Evolutionary conservation across 108 stramenopile genomes (phyloP).

Genomic region (Nitzschia putrida): DNA sequence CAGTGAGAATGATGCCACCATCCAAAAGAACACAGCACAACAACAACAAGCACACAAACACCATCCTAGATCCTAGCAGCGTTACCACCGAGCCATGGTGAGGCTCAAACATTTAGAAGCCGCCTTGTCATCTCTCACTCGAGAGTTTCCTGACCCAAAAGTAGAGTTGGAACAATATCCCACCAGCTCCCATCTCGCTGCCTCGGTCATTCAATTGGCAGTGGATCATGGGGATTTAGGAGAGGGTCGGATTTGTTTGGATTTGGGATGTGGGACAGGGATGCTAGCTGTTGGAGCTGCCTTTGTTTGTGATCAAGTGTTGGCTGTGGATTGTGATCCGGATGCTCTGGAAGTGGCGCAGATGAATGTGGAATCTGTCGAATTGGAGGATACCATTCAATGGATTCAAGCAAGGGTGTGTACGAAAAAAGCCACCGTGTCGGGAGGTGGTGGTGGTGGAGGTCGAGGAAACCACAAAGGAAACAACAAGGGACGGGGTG

Average conservation of each 20-base stretch:
- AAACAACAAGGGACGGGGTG: slow-evolving; percentile 15
- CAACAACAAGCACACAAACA: neutral
- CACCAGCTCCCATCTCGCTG: slow-evolving; percentile 26
- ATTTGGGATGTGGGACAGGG: slow-evolving; percentile 96
- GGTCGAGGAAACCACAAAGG: neutral
- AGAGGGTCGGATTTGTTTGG: slow-evolving; percentile 63
- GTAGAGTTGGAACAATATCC: slow-evolving; percentile 38
- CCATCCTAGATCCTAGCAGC: too few relatives aligned
- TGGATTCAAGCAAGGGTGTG: slow-evolving; percentile 57
- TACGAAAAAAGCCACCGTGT: neutral
- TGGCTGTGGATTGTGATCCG: slow-evolving; percentile 83
- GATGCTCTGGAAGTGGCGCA: slow-evolving; percentile 75
- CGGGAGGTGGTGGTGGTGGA: neutral
- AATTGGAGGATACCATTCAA: slow-evolving; percentile 34
- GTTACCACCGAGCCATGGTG: slow-evolving; percentile 44
- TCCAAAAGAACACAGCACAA: neutral
- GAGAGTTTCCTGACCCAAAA: slow-evolving; percentile 50
- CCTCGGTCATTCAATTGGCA: slow-evolving; percentile 54
- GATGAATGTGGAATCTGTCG: slow-evolving; percentile 53
- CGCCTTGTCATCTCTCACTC: slow-evolving; percentile 74
- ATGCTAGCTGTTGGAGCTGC: slow-evolving; percentile 83
- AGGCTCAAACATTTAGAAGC: slow-evolving; percentile 94
- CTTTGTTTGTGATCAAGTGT: slow-evolving; percentile 56
- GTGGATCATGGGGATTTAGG: slow-evolving; percentile 73
- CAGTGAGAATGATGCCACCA: too few relatives aligned